These are phyloP conservation scores for Aspergillus hortae DNA, from an alignment of 2,329 filamentous ascomycete species.

Conservation along the genomic window DNA sequence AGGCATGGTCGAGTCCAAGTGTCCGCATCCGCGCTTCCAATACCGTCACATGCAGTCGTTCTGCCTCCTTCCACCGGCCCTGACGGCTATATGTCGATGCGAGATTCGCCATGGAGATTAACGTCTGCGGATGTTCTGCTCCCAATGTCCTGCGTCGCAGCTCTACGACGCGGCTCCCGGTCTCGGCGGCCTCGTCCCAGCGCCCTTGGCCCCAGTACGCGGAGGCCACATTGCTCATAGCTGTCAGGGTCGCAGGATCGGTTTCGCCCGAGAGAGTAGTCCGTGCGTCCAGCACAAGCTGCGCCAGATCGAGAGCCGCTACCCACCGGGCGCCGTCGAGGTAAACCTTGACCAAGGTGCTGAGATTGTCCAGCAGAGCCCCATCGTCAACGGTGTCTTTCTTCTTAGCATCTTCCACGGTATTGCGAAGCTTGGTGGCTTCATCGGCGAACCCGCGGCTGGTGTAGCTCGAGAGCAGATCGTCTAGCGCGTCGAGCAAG, in stretches of 20 bases:
- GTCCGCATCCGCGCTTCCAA: slow-evolving; percentile 1
- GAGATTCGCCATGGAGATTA: slow-evolving; percentile 9
- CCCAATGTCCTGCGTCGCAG: slow-evolving; percentile 1
- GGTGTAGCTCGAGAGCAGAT: background rate
- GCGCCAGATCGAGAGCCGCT: slow-evolving; percentile 3
- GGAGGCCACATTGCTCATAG: slow-evolving; percentile 6
- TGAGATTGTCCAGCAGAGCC: background rate
- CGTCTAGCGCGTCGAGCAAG: background rate
- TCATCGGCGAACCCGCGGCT: background rate
- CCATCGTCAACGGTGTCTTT: background rate
- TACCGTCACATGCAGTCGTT: background rate
- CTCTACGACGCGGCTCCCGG: slow-evolving; percentile 2
- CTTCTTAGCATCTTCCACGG: background rate
- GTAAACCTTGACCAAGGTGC: slow-evolving; percentile 3
- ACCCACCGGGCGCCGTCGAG: slow-evolving; percentile 6
- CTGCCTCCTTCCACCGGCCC: slow-evolving; percentile 4
- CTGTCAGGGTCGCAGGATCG: slow-evolving; percentile 2
- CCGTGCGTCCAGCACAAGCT: slow-evolving; percentile 3
- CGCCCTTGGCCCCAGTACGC: slow-evolving; percentile 8
- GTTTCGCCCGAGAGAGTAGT: background rate
- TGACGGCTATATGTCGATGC: slow-evolving; percentile 6
- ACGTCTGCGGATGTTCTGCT: slow-evolving; percentile 4
- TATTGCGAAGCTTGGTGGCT: background rate
- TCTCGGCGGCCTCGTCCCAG: slow-evolving; percentile 5
- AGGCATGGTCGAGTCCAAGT: slow-evolving; percentile 4